Percentiles rank a stretch among this genome's conserved stretches.
Conservation (phyloP, 768 basidiomycete species). For the Tylopilus subfusipes region DNA sequence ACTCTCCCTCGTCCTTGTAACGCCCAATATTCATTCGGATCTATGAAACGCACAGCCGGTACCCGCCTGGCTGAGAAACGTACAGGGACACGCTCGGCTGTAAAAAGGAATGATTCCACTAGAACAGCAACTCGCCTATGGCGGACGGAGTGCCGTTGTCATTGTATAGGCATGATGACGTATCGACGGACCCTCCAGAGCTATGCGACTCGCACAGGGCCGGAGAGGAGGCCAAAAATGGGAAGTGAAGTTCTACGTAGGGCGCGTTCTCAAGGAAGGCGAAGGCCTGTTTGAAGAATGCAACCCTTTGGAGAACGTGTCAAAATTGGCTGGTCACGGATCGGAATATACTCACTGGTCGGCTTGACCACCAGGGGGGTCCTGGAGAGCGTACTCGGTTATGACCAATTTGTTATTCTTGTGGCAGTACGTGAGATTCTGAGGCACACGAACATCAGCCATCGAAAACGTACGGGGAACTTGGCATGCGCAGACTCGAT, state of each 20-base stretch:
- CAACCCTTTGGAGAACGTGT: conserved; percentile 19
- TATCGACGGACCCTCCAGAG: conserved; percentile 20
- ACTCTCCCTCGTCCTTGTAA: background rate
- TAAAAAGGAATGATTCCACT: background rate
- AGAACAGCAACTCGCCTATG: conserved; percentile 25
- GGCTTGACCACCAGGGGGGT: conserved; percentile 30
- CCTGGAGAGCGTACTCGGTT: conserved; percentile 33
- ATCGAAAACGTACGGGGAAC: conserved; percentile 25
- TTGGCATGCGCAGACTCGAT: conserved; percentile 24
- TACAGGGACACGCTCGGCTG: too few relatives aligned
- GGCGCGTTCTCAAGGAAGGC: conserved; percentile 32
- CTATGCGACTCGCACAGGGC: conserved; percentile 22
- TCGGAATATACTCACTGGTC: conserved; percentile 24
- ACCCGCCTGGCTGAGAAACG: background rate
- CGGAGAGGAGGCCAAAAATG: conserved; percentile 35
- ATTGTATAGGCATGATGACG: conserved; percentile 33
- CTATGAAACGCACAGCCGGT: background rate
- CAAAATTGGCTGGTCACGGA: background rate
- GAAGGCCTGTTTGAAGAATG: conserved; percentile 34
- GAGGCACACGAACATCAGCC: too few relatives aligned
- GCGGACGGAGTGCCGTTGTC: conserved; percentile 26
- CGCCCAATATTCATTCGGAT: background rate
- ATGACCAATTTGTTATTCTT: conserved; percentile 27
- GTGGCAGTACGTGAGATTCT: conserved; percentile 1
- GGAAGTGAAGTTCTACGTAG: conserved; percentile 36